Conservation (phyloP, 2,329 filamentous ascomycete genomes). For the Bisporella sp. region DNA sequence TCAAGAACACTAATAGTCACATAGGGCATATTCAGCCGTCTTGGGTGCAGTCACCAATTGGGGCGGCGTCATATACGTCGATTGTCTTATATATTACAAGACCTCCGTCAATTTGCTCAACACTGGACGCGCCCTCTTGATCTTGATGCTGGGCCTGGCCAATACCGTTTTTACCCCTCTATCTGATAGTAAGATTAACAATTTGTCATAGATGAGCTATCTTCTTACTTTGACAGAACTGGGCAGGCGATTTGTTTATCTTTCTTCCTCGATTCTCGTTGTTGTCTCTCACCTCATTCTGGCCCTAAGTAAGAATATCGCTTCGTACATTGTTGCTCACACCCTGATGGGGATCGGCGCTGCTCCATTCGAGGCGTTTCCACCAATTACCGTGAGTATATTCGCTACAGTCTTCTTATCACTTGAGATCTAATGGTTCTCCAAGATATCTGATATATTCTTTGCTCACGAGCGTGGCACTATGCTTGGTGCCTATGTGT, state of each 20-base stretch:
- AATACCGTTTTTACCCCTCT: not conserved
- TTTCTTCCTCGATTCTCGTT: not conserved
- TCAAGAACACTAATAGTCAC: not conserved
- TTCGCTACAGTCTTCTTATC: not conserved
- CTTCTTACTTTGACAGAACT: not conserved
- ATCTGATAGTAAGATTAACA: not conserved
- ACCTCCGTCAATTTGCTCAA: not conserved
- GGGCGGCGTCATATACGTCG: not conserved
- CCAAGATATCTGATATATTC: constrained; percentile 36
- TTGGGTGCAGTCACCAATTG: constrained; percentile 1
- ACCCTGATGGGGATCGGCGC: not conserved
- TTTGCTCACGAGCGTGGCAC: constrained; percentile 39
- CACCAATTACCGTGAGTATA: not conserved
- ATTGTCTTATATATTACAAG: not conserved
- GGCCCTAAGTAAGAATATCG: not conserved
- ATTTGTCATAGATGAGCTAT: not conserved
- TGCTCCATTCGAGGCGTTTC: not conserved
- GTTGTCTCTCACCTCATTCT: not conserved
- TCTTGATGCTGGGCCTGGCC: not conserved
- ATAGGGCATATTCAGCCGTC: not conserved
- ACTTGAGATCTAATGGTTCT: not conserved
- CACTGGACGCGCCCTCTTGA: not conserved
- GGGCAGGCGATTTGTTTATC: not conserved
- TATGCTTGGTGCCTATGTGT: constrained; percentile 40
- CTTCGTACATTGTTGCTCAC: not conserved